phyloP scores from a whole-genome alignment of 2,329 filamentous ascomycete genomes.

The Colletotrichum noveboracense region DNA sequence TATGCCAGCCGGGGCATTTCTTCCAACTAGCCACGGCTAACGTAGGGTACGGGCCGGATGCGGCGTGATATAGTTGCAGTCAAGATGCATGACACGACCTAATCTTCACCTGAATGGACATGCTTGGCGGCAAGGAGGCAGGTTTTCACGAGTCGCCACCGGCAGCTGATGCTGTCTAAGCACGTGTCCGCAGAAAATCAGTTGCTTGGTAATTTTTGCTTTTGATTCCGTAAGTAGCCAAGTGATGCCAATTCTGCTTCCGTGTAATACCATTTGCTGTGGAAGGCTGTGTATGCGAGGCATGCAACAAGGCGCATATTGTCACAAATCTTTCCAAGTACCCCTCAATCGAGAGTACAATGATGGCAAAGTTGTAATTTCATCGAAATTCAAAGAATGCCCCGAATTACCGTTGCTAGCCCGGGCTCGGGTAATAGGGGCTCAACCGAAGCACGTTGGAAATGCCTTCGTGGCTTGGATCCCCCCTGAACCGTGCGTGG shows the following conservation, averaged over 20 bases:
- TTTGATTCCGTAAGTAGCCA: neutral
- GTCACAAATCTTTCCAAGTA: neutral
- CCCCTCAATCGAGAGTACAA: neutral
- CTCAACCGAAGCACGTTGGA: neutral
- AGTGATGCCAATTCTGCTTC: neutral
- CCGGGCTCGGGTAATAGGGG: neutral
- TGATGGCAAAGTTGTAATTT: neutral
- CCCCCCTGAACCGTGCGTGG: neutral
- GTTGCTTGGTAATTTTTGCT: neutral
- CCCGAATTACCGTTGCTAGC: neutral
- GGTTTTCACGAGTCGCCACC: neutral
- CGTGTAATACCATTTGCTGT: neutral
- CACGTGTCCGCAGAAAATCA: neutral
- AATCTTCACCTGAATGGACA: neutral
- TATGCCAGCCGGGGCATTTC: neutral
- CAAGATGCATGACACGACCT: neutral
- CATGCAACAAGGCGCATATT: neutral
- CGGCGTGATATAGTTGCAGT: neutral
- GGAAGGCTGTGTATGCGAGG: neutral
- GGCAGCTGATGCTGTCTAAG: neutral
- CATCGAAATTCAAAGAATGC: neutral
- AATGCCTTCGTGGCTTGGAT: neutral
- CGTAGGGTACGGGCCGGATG: neutral
- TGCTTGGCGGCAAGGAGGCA: neutral
- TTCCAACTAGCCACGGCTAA: neutral